phyloP scores from a whole-genome alignment of 163 green algal species.

The Trebouxia gelatinosa region DNA sequence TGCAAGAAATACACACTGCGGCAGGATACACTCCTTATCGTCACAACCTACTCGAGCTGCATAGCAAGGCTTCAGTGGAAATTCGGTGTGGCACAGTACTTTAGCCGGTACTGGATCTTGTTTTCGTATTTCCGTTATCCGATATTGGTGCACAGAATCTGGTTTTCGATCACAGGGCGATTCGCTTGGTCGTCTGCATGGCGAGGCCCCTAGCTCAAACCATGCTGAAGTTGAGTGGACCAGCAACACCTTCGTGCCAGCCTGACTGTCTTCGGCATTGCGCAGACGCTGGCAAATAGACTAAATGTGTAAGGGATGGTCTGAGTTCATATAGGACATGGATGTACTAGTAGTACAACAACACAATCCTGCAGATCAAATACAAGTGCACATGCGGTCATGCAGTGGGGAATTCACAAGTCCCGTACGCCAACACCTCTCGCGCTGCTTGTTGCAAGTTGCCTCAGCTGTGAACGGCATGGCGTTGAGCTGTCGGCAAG shows the following conservation, averaged over 20 bases:
- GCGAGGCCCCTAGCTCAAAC: neutral
- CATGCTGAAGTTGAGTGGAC: neutral
- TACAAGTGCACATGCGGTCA: too few species aligned
- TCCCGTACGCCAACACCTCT: too few species aligned
- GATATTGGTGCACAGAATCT: conserved; percentile 9
- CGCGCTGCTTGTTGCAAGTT: too few species aligned
- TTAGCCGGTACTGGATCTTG: neutral
- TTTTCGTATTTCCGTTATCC: conserved; percentile 10
- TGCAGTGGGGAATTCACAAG: too few species aligned
- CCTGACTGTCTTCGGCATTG: neutral
- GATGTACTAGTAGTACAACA: neutral
- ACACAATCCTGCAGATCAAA: too few species aligned
- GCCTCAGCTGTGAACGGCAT: too few species aligned
- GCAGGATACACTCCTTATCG: conserved; percentile 28
- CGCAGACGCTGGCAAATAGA: neutral
- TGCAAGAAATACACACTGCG: conserved; percentile 2
- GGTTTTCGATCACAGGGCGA: neutral
- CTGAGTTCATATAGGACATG: neutral
- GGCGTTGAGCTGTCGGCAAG: too few species aligned
- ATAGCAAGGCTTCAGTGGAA: neutral
- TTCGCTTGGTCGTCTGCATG: neutral
- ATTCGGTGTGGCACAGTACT: neutral
- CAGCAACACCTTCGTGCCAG: neutral
- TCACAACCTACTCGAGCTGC: neutral
- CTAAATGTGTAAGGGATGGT: neutral